Evolutionary conservation across 768 basidiomycete genomes (phyloP), one percentile per base, ranked within the genome.

Genomic region (Suillus clintonianus): DNA sequence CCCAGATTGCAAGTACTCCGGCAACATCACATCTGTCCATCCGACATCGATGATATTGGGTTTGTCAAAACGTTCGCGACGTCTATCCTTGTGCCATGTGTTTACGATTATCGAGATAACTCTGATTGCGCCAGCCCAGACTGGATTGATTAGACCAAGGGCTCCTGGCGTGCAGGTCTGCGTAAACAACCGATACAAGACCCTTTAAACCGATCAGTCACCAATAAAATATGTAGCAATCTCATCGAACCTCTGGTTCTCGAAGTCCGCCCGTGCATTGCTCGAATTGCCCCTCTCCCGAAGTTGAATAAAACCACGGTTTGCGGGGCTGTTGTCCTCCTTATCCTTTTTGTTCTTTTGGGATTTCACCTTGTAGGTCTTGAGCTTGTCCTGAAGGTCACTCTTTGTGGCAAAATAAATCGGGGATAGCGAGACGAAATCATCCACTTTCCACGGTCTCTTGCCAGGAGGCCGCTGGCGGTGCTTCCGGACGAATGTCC

Each of bases 401-500:
- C 71, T 57, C 5, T 19, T 22, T 8, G 65, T 68, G 54, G 57
- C 17, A 59, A 86, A 86, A 48, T 74, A 69, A 39, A 85, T 82
- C 0, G 84, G 84, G 0, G 85, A 85, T 9, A 86, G 65, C 0
- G 83, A 85, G 32, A 78, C 74, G 61, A 83, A 84, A 10, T 78
- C 67, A 5, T 59, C 60, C 5, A 72, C 63, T 7, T 7, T 50
- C 64, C 70, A 65, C 0, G 68, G 48, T 0, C 51, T 59, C 10
- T 69, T 70, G 43, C 66, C 70, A 27, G 61, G 22, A 30, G 61
- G 32, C 3, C 2, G 36, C n/a, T 70, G 65, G 5, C 61, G 64
- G 19, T 75, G 62, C 37, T 39, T 66, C 51, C 14, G 68, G 5
- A 69, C 65, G 65, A 70, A 77, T 24, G 41, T 42, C 37, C 43